Evolutionary conservation across 345 rosid genomes (phyloP).

Genomic region (Brassica nigra): DNA sequence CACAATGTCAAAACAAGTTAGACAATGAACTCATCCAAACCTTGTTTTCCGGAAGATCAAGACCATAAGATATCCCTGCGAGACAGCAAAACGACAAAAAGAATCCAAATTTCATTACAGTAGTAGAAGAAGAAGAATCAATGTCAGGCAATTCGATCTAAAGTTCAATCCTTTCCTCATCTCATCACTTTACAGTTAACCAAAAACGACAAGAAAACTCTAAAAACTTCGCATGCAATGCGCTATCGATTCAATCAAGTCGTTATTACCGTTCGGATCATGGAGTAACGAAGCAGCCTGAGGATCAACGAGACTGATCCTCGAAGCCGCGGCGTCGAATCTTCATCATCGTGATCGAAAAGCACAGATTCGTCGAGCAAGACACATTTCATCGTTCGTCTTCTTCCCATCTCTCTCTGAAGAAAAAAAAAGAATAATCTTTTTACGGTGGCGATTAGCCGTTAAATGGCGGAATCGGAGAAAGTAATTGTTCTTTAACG

Average conservation of each 20-base stretch:
- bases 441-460: conserved; percentile 38
- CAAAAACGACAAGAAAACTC: not conserved
- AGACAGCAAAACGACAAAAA: conserved; percentile 3
- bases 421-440: not conserved
- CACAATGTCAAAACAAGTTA: conserved; percentile 3
- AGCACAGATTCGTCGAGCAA: conserved; percentile 51
- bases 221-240: conserved; percentile 6
- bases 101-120: conserved; percentile 8
- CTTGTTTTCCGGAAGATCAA: conserved; percentile 48
- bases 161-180: conserved; percentile 9
- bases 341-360: conserved; percentile 1
- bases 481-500: not conserved
- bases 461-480: conserved; percentile 14
- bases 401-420: not conserved
- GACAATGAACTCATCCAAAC: conserved; percentile 35
- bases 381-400: conserved; percentile 45
- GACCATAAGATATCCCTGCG: conserved; percentile 55
- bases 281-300: conserved; percentile 56
- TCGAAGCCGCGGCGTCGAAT: conserved; percentile 17
- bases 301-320: conserved; percentile 47
- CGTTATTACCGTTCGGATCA: conserved; percentile 49
- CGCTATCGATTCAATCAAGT: not conserved
- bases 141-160: conserved; percentile 3
- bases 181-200: conserved; percentile 1
- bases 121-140: not conserved